These are phyloP conservation scores for Alnus glutinosa DNA, from an alignment of 306 rosid genomes.

Conservation along the genomic window DNA sequence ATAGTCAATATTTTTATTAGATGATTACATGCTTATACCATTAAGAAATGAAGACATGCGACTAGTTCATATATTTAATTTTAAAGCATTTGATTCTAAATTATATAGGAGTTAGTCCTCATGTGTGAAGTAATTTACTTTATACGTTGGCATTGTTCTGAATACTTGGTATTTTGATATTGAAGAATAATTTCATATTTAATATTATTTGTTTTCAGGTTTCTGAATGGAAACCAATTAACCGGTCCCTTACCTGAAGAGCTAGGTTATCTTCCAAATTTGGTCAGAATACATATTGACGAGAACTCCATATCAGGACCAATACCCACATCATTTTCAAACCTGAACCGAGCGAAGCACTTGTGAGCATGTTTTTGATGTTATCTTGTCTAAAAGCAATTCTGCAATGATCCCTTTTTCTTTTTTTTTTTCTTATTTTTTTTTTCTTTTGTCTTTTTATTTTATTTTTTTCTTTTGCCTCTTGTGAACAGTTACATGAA, in stretches of 20 bases:
- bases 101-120: not conserved
- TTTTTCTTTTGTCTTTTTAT: constrained; percentile 1
- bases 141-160: constrained; percentile 4
- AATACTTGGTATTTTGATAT: constrained; percentile 2
- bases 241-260: constrained; percentile 78
- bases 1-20: constrained; percentile 10
- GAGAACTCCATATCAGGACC: constrained; percentile 70
- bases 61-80: not conserved
- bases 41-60: not conserved
- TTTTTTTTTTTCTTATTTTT: constrained; percentile 20
- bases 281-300: constrained; percentile 75
- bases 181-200: constrained; percentile 3
- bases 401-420: constrained; percentile 3
- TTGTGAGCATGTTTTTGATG: constrained; percentile 64
- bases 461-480: constrained; percentile 14
- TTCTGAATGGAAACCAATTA: constrained; percentile 76
- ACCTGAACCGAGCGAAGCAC: constrained; percentile 57
- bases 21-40: not conserved
- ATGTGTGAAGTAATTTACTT: not conserved
- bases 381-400: constrained; percentile 14
- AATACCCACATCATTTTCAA: constrained; percentile 71
- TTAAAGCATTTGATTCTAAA: not conserved
- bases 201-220: constrained; percentile 45
- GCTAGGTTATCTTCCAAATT: constrained; percentile 73
- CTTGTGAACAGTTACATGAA: constrained; percentile 88